Evolutionary conservation across 805 yeast genomes (phyloP).

Genomic region (Wickerhamomyces strasburgensis): DNA sequence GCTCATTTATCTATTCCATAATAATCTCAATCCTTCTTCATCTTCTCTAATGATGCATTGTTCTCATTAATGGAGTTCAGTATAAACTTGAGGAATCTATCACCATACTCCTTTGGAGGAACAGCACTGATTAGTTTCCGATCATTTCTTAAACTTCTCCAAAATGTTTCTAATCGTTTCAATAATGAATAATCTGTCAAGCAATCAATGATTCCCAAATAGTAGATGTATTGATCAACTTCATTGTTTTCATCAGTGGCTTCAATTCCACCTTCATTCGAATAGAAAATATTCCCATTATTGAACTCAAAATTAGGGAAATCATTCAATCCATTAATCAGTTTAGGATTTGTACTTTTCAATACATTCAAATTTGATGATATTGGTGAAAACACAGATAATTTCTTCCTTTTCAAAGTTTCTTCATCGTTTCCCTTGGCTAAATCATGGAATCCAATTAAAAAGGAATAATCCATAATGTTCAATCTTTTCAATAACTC

Average conservation of each 20-base stretch:
- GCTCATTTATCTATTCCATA: too few relatives aligned
- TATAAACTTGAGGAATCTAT: slow-evolving; percentile 77
- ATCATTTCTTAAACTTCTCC: slow-evolving; percentile 69
- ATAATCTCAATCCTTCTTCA: slow-evolving; percentile 3
- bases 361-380: slow-evolving; percentile 26
- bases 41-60: slow-evolving; percentile 14
- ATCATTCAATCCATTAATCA: slow-evolving; percentile 36
- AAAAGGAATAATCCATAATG: slow-evolving; percentile 92
- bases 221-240: slow-evolving; percentile 68
- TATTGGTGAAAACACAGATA: slow-evolving; percentile 30
- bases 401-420: slow-evolving; percentile 29
- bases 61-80: slow-evolving; percentile 30
- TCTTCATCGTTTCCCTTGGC: slow-evolving; percentile 45
- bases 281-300: slow-evolving; percentile 56
- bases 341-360: slow-evolving; percentile 42
- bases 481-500: slow-evolving; percentile 64
- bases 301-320: slow-evolving; percentile 40
- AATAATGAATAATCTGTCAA: slow-evolving; percentile 71
- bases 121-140: slow-evolving; percentile 76
- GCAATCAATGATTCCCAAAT: slow-evolving; percentile 92
- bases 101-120: slow-evolving; percentile 88
- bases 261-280: slow-evolving; percentile 79
- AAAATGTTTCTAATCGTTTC: slow-evolving; percentile 80
- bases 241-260: slow-evolving; percentile 57
- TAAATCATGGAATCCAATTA: slow-evolving; percentile 83